Base-by-base conservation (phyloP, 1,284 basidiomycete species). In the Stereum hirsutum region DNA sequence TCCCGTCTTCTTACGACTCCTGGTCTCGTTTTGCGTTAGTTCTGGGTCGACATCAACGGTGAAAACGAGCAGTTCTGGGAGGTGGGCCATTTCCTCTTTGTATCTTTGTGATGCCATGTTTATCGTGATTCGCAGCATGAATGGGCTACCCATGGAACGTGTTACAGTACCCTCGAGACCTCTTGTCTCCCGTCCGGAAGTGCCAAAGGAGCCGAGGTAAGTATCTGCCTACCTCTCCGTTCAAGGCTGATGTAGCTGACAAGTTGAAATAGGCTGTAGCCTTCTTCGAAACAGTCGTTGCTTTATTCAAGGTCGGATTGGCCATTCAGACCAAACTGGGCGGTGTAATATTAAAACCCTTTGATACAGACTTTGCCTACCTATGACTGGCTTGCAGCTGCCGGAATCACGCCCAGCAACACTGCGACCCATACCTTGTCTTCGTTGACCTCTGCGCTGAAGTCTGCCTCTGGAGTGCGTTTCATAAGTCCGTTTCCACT, bases 131-230 rank as follows among this genome's bases (percentile, higher is more conserved):
- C 44, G 19, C 36, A 58, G 76, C 81, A 85, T 48, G 82, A 84
- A 58, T 86, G 81, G 83, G 50, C 63, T 23, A 74, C 64, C 19
- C 85, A 89, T 53, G 85, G 85, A n/a, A 88, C 85, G 2, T 88
- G 86, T 59, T 74, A 53, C 43, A 84, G 81, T 54, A 87, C 82
- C 1, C 69, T 89, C 30, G 51, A 71, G 46, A 57, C 73, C 2
- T 60, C 61, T 25, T 88, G 85, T 55, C 63, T 87, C 43, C 75
- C 77, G 10, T 58, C 64, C 24, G 76, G 72, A 12, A 78, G 72
- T 49, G 48, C 70, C 7, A 69, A 59, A 39, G 81, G 83, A 23
- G 71, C 75, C 3, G 84, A 86, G 57, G 75, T 71, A 53, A 42
- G 55, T 46, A 25, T 10, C 43, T 14, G 33, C 39, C 21, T 33